Conservation (phyloP, 2,329 filamentous ascomycete genomes). For the Pseudopithomyces chartarum region DNA sequence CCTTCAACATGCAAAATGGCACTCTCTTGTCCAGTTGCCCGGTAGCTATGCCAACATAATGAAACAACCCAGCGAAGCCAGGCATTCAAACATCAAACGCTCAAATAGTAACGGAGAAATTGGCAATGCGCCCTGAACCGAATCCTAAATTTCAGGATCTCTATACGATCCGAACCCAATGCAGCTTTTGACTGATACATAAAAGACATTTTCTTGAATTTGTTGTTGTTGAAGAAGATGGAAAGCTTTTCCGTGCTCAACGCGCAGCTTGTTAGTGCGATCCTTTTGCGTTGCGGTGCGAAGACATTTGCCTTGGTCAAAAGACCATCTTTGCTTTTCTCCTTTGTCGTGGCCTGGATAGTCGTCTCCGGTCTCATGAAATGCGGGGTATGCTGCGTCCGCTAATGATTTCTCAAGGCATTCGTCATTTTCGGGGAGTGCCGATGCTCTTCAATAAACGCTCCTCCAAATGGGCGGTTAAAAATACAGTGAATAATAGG, state of each 20-base stretch:
- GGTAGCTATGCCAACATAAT: no score
- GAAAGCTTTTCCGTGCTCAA: no score
- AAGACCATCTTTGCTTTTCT: neutral
- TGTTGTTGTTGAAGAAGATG: no score
- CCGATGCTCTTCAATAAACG: neutral
- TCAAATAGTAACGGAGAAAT: no score
- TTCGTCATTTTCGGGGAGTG: neutral
- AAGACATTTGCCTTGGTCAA: neutral
- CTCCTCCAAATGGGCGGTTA: slow-evolving; percentile 1
- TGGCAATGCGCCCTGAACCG: no score
- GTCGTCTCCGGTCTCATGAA: neutral
- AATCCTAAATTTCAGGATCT: no score
- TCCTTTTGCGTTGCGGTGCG: neutral
- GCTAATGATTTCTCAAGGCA: neutral
- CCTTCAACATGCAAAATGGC: neutral
- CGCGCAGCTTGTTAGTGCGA: neutral
- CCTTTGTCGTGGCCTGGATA: neutral
- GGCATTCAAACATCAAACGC: no score
- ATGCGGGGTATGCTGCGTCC: neutral
- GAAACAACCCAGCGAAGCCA: no score
- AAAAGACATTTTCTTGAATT: no score
- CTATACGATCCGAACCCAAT: no score
- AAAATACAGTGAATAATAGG: slow-evolving; percentile 1
- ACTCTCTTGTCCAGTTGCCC: no score
- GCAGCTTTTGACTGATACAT: no score